Evolutionary conservation across 805 yeast species (phyloP).

Genomic region (Barnettozyma sucrosica): DNA sequence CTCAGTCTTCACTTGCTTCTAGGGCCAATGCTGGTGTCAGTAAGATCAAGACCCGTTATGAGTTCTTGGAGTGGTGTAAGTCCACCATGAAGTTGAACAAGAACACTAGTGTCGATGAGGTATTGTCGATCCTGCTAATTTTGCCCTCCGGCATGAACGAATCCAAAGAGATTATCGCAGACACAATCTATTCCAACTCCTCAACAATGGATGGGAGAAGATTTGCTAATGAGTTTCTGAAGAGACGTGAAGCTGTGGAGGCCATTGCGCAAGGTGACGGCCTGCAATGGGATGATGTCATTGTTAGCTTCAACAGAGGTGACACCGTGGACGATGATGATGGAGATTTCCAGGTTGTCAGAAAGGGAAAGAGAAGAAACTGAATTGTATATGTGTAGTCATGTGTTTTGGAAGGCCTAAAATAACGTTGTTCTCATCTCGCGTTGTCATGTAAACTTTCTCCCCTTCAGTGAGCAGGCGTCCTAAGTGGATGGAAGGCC

Average conservation of each 20-base stretch:
- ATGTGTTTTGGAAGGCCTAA: too few relatives aligned
- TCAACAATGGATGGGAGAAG: constrained; percentile 91
- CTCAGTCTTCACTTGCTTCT: constrained; percentile 7
- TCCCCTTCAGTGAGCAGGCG: too few relatives aligned
- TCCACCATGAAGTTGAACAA: constrained; percentile 60
- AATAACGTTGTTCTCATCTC: neutral
- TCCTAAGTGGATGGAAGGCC: too few relatives aligned
- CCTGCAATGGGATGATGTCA: constrained; percentile 70
- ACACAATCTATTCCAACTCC: constrained; percentile 83
- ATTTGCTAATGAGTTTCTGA: constrained; percentile 85
- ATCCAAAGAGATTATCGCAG: constrained; percentile 81
- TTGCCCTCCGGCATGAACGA: constrained; percentile 66
- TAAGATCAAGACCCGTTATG: constrained; percentile 39
- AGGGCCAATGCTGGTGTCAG: constrained; percentile 23
- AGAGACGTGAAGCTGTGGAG: constrained; percentile 71
- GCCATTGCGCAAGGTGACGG: constrained; percentile 37
- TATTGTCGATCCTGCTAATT: constrained; percentile 72
- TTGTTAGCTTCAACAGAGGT: constrained; percentile 24
- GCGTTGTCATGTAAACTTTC: too few relatives aligned
- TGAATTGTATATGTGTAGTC: constrained; percentile 6
- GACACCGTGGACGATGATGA: constrained; percentile 35
- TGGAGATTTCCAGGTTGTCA: constrained; percentile 62
- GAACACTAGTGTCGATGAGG: constrained; percentile 72
- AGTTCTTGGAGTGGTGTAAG: constrained; percentile 69
- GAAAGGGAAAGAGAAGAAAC: constrained; percentile 48